Evolutionary conservation across 2,329 filamentous ascomycete species (phyloP), one percentile per base, ranked within the genome.

Genomic region (Cordyceps pruinosa): DNA sequence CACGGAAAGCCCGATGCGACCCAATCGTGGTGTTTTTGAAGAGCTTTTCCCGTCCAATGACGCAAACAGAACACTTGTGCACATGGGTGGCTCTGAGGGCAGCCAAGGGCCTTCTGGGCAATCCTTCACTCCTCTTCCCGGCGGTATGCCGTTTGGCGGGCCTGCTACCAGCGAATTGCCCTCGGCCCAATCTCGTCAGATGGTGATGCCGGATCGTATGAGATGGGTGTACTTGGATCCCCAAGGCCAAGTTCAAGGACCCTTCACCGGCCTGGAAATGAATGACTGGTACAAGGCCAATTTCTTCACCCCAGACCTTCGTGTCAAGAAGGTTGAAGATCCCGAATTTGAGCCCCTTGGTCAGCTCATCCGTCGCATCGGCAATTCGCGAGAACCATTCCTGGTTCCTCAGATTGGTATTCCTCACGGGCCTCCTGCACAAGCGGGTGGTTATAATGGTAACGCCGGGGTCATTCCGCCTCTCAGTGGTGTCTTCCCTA

Each of bases 201-300:
- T 99, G 92, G 93, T 99, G 5, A 97, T 99, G 94, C 94, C 94
- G 2, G 94, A 99, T 70, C 83, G 95, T 15, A 99, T 99, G 91
- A 83, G 93, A 65, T 99, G 94, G 94, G 93, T 97, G 19, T 99
- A 99, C 69, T 86, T 95, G 53, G 94, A 99, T 69, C 94, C 94
- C 5, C 90, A 96, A 68, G 91, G 91, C 23, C 88, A 90, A 61
- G 87, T 90, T 6, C 94, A 99, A 69, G 94, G 94, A 0, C 94
- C 94, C 0, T 99, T 94, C 74, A 97, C 91, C 39, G 94, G 94
- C 1, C 76, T 99, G 50, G 94, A 99, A 72, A 99, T 99, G 94
- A 95, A 99, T 64, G 95, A 99, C 66, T 99, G 94, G 94, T 99
- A 97, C 75, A 97, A 97, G 71, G 93, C 92, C 37, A 92, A 93